phyloP scores from a whole-genome alignment of 805 yeast genomes.

The Metschnikowia dekortorum region DNA sequence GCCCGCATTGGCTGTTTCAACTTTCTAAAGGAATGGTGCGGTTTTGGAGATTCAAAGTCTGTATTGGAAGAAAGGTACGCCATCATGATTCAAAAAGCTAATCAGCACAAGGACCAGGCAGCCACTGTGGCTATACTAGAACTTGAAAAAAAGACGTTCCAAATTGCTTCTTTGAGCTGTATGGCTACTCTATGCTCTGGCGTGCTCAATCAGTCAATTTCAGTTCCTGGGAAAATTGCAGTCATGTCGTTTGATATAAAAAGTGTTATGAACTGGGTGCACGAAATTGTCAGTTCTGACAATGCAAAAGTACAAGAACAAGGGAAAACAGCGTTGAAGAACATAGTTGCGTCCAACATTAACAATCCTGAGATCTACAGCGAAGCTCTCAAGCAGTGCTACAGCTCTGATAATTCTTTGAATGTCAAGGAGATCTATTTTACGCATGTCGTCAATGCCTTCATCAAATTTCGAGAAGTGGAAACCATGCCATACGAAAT shows the following conservation, averaged over 20 bases:
- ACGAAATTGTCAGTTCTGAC: constrained; percentile 57
- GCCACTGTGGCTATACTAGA: constrained; percentile 74
- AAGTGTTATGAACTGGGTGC: constrained; percentile 76
- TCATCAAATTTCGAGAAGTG: constrained; percentile 21
- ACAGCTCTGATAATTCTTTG: constrained; percentile 46
- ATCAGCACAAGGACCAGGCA: constrained; percentile 34
- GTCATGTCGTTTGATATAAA: constrained; percentile 66
- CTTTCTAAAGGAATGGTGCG: constrained; percentile 91
- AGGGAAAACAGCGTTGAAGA: constrained; percentile 69
- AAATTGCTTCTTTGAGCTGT: constrained; percentile 68
- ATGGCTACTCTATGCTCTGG: constrained; percentile 82
- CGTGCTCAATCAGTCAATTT: constrained; percentile 50
- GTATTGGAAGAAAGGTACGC: constrained; percentile 64
- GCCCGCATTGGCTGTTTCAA: constrained; percentile 80
- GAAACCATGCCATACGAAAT: constrained; percentile 53
- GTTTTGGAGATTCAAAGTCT: constrained; percentile 64
- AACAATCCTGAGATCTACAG: constrained; percentile 47
- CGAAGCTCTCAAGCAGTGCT: constrained; percentile 70
- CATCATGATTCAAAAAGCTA: constrained; percentile 46
- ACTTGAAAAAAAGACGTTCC: constrained; percentile 67
- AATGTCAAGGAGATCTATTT: constrained; percentile 66
- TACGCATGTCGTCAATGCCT: constrained; percentile 61
- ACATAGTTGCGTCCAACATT: constrained; percentile 59
- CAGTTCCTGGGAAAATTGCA: constrained; percentile 45
- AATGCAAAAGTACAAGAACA: constrained; percentile 54